Evolutionary conservation across 2,329 filamentous ascomycete genomes (phyloP).

Genomic region (Aspergillus cejpii): DNA sequence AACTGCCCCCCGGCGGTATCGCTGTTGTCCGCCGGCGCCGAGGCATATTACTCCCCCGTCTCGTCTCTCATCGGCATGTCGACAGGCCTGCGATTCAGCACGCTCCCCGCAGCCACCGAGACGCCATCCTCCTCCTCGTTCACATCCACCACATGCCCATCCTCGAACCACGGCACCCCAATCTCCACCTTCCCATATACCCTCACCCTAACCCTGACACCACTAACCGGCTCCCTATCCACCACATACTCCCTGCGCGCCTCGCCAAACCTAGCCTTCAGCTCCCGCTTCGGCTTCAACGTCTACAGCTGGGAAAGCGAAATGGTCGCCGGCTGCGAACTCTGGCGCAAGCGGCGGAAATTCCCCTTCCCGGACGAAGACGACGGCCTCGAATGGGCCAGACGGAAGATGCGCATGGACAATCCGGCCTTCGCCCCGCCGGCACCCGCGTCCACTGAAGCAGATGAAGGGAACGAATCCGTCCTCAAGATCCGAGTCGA

Average conservation of each 20-base stretch:
- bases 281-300: constrained; percentile 92
- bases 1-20: constrained; percentile 58
- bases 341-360: constrained; percentile 62
- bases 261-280: constrained; percentile 72
- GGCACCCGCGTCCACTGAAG: constrained; percentile 17
- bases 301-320: constrained; percentile 97
- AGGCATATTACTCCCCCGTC: constrained; percentile 89
- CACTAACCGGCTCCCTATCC: constrained; percentile 86
- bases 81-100: constrained; percentile 81
- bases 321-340: constrained; percentile 82
- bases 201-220: constrained; percentile 86
- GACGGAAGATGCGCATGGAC: constrained; percentile 32
- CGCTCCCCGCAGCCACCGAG: constrained; percentile 55
- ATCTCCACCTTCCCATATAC: constrained; percentile 79
- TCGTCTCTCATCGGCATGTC: constrained; percentile 93
- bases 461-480: constrained; percentile 65
- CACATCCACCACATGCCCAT: constrained; percentile 19
- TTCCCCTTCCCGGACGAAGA: constrained; percentile 30
- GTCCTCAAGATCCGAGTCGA: constrained; percentile 87
- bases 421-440: constrained; percentile 17
- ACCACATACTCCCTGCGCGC: constrained; percentile 89
- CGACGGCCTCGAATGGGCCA: constrained; percentile 41
- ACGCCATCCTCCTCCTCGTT: constrained; percentile 17
- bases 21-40: constrained; percentile 82
- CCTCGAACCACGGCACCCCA: constrained; percentile 24